These are phyloP conservation scores for Podosphaera xanthii DNA, from an alignment of 2,329 filamentous ascomycete species.

Conservation along the genomic window DNA sequence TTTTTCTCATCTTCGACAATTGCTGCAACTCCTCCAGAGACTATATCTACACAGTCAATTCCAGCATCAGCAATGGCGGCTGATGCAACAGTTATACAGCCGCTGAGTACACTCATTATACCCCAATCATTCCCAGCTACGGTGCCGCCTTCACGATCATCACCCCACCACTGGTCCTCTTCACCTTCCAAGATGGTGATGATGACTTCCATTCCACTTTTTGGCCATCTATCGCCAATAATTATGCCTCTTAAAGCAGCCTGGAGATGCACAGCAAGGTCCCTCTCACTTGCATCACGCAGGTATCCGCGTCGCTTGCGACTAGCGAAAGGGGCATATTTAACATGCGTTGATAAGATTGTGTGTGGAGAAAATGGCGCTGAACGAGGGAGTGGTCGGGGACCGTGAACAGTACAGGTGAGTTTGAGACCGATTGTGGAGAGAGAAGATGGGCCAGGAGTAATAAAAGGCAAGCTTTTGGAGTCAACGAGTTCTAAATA, in stretches of 20 bases:
- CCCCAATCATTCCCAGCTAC: constrained; percentile 49
- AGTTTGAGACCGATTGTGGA: constrained; percentile 52
- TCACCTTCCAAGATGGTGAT: constrained; percentile 87
- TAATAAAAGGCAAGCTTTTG: constrained; percentile 23
- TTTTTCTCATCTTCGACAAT: constrained; percentile 28
- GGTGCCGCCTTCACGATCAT: constrained; percentile 26
- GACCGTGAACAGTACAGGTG: constrained; percentile 80
- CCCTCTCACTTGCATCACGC: constrained; percentile 65
- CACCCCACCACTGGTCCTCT: constrained; percentile 48
- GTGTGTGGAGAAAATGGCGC: constrained; percentile 84
- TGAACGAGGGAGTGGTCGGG: constrained; percentile 69
- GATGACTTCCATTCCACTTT: constrained; percentile 87
- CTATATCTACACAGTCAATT: constrained; percentile 83
- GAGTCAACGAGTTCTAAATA: constrained; percentile 46
- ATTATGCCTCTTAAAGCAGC: constrained; percentile 73
- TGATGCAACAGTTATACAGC: constrained; percentile 81
- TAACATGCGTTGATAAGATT: constrained; percentile 78
- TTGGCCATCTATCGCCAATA: constrained; percentile 92
- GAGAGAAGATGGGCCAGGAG: constrained; percentile 23
- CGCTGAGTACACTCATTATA: constrained; percentile 73
- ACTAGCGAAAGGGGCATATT: constrained; percentile 88
- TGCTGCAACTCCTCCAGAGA: constrained; percentile 74
- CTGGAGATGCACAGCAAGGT: constrained; percentile 77
- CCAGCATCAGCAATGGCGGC: constrained; percentile 85
- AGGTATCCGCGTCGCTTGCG: constrained; percentile 64